Evolutionary conservation across 2,329 filamentous ascomycete species (phyloP).

Genomic region (Cordyceps javanica): DNA sequence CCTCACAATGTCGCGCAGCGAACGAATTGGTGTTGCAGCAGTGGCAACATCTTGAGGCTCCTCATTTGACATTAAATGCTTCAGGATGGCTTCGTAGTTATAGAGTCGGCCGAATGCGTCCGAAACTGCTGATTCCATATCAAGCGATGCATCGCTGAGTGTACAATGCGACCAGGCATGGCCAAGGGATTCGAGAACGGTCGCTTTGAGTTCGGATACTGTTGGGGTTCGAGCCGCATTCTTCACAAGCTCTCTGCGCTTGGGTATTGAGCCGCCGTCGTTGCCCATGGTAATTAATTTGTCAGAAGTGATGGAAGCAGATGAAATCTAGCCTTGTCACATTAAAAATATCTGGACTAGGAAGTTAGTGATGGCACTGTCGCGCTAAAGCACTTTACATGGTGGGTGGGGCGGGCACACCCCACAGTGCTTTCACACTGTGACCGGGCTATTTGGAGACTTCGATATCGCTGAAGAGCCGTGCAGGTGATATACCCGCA

Average conservation of each 20-base stretch:
- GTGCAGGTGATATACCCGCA: not conserved
- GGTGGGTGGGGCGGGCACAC: too few relatives aligned
- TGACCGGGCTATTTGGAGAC: too few relatives aligned
- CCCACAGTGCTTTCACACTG: too few relatives aligned
- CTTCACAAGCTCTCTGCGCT: slow-evolving; percentile 91
- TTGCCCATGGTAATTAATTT: slow-evolving; percentile 69
- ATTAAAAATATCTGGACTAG: not conserved
- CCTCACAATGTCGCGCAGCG: slow-evolving; percentile 79
- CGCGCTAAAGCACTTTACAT: too few relatives aligned
- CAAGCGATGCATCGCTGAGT: slow-evolving; percentile 71
- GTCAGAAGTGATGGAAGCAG: slow-evolving; percentile 11
- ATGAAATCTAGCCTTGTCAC: not conserved
- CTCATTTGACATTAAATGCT: slow-evolving; percentile 51
- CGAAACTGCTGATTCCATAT: slow-evolving; percentile 67
- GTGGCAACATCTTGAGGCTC: slow-evolving; percentile 47
- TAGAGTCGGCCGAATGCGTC: slow-evolving; percentile 81
- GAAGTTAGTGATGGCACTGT: not conserved
- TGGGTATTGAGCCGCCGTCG: slow-evolving; percentile 94
- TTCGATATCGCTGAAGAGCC: too few relatives aligned
- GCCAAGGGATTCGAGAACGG: slow-evolving; percentile 73
- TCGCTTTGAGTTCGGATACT: slow-evolving; percentile 81
- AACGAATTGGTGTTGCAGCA: slow-evolving; percentile 58
- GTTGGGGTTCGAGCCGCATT: slow-evolving; percentile 79
- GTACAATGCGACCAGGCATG: slow-evolving; percentile 87
- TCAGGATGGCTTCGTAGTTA: slow-evolving; percentile 86